Conservation (phyloP, 23 red algal genomes). For the Gracilaria caudata region DNA sequence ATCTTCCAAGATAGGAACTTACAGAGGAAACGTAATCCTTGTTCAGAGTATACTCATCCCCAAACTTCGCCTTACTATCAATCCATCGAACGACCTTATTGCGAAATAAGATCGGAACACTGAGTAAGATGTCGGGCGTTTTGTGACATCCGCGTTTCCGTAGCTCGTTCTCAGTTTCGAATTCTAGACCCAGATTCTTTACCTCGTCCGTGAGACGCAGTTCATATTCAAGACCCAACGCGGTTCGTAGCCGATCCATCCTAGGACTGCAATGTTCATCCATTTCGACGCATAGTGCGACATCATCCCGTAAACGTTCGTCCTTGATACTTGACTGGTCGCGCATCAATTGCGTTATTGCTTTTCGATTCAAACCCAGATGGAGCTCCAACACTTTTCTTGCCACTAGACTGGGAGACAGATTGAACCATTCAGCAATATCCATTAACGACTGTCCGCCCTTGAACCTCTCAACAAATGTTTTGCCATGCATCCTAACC, state of each 20-base stretch:
- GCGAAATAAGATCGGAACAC: constrained; percentile 62
- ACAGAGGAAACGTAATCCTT: constrained; percentile 77
- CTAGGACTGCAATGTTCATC: constrained; percentile 53
- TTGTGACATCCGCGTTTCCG: constrained; percentile 63
- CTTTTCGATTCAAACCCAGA: constrained; percentile 32
- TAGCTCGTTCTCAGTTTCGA: constrained; percentile 73
- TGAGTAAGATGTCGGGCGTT: constrained; percentile 75
- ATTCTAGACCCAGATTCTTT: constrained; percentile 52
- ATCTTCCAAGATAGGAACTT: constrained; percentile 84
- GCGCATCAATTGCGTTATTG: constrained; percentile 32
- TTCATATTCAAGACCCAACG: constrained; percentile 74
- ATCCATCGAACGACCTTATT: constrained; percentile 63
- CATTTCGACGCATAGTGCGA: constrained; percentile 35
- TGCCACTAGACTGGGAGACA: constrained; percentile 54
- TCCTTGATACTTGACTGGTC: constrained; percentile 31
- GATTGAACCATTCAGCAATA: constrained; percentile 64
- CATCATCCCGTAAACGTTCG: constrained; percentile 39
- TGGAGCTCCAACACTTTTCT: constrained; percentile 57
- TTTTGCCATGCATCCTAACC: constrained; percentile 37
- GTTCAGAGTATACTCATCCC: constrained; percentile 76
- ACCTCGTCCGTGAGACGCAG: constrained; percentile 58
- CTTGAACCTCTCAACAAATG: constrained; percentile 56
- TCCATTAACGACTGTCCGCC: constrained; percentile 44
- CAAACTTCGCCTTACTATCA: constrained; percentile 85
- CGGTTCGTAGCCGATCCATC: constrained; percentile 52